Percentiles rank a stretch among this genome's conserved stretches.
These are phyloP conservation scores for Solanum sitiens DNA, from an alignment of 257 asterid species.

Conservation along the genomic window DNA sequence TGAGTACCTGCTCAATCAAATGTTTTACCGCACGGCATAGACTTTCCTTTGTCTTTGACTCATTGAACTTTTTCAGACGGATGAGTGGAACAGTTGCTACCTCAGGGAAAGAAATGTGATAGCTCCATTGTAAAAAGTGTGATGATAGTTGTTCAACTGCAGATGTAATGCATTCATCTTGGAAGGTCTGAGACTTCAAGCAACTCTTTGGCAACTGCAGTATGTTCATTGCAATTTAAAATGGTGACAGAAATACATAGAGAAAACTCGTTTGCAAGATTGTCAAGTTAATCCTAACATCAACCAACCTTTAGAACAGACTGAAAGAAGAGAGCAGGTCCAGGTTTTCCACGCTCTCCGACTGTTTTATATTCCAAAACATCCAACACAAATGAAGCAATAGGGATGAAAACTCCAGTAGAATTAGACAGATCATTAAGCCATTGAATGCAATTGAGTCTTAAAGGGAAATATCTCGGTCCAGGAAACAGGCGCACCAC, in stretches of 20 bases:
- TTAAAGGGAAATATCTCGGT: conserved; percentile 82
- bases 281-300: neutral
- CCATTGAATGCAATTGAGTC: conserved; percentile 87
- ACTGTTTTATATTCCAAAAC: conserved; percentile 60
- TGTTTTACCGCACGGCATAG: conserved; percentile 57
- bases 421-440: conserved; percentile 65
- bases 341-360: conserved; percentile 53
- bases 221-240: conserved; percentile 7
- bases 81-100: conserved; percentile 75
- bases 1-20: conserved; percentile 72
- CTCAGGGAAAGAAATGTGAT: conserved; percentile 84
- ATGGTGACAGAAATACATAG: neutral
- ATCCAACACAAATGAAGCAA: conserved; percentile 69
- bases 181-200: conserved; percentile 60
- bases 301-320: conserved; percentile 63
- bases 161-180: conserved; percentile 61
- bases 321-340: conserved; percentile 24
- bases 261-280: neutral
- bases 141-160: conserved; percentile 55
- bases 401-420: conserved; percentile 63
- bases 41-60: conserved; percentile 42
- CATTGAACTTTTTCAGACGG: conserved; percentile 51
- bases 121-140: conserved; percentile 88
- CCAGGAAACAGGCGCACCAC: conserved; percentile 69
- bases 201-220: conserved; percentile 74